These are phyloP conservation scores for Pythium scleroteichum DNA, from an alignment of 352 stramenopile genomes.

Conservation along the genomic window DNA sequence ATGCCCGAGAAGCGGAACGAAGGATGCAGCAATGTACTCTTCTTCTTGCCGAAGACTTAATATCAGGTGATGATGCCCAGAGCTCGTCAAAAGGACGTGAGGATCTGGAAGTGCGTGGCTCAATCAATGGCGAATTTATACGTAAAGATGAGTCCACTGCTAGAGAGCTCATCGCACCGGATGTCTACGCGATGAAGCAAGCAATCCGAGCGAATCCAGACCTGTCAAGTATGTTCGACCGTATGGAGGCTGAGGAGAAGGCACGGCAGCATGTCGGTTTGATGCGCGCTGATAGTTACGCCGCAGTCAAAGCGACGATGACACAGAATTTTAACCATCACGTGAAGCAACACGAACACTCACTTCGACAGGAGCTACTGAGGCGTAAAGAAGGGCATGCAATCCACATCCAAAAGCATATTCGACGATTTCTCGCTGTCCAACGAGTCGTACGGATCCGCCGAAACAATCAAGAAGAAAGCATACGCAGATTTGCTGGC, in stretches of 20 bases:
- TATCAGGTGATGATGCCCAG: background rate
- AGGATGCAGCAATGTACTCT: conserved; percentile 37
- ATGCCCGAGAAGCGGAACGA: conserved; percentile 32
- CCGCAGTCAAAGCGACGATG: conserved; percentile 47
- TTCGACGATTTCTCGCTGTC: conserved; percentile 55
- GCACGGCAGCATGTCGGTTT: conserved; percentile 39
- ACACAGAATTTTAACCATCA: conserved; percentile 43
- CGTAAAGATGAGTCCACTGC: background rate
- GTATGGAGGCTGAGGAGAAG: conserved; percentile 75
- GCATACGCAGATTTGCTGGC: conserved; percentile 52
- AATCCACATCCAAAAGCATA: conserved; percentile 53
- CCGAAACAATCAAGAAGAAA: conserved; percentile 36
- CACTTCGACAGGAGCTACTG: conserved; percentile 44
- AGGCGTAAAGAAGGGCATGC: conserved; percentile 48
- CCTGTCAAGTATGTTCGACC: conserved; percentile 74
- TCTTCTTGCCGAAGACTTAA: conserved; percentile 17
- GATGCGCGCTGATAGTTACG: conserved; percentile 50
- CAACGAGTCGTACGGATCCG: conserved; percentile 36
- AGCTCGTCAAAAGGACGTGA: too few relatives aligned
- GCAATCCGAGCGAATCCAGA: conserved; percentile 41
- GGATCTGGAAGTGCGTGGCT: too few relatives aligned
- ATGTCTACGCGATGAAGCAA: conserved; percentile 34
- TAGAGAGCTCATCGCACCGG: conserved; percentile 22
- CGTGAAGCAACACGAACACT: conserved; percentile 53
- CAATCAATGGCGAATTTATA: too few relatives aligned